These are phyloP conservation scores for Volvox carteri DNA, from an alignment of 163 green algal genomes.

Conservation along the genomic window DNA sequence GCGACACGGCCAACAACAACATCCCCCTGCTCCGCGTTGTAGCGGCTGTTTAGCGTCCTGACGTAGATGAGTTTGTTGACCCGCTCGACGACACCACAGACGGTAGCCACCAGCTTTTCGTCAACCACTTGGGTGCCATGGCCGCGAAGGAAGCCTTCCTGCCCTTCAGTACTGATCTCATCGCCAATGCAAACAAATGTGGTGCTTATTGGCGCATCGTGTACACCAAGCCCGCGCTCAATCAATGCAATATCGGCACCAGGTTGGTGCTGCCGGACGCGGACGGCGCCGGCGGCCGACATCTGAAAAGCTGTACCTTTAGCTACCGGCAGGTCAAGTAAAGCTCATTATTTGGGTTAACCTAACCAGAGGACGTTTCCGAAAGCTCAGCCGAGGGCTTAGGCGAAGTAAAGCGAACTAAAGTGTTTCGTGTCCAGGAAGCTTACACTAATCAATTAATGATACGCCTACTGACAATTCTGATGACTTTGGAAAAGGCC, in stretches of 20 bases:
- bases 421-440: no score
- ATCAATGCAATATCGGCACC: constrained; percentile 47
- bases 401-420: no score
- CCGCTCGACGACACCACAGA: constrained; percentile 86
- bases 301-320: neutral
- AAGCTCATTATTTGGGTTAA: no score
- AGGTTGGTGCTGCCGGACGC: constrained; percentile 36
- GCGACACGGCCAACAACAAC: constrained; percentile 91
- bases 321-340: no score
- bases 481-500: no score
- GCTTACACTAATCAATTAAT: no score
- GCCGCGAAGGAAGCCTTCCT: constrained; percentile 81
- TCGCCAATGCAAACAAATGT: constrained; percentile 82
- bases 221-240: constrained; percentile 46
- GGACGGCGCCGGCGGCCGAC: constrained; percentile 14
- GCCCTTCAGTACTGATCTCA: constrained; percentile 73
- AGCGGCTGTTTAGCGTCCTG: constrained; percentile 81
- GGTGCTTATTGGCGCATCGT: constrained; percentile 12
- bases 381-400: no score
- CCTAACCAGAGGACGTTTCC: no score
- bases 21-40: constrained; percentile 88
- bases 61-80: constrained; percentile 94
- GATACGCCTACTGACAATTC: no score
- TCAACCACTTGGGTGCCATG: constrained; percentile 87
- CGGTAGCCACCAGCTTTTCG: constrained; percentile 80